Conservation (phyloP, 2,329 filamentous ascomycete species). For the Hypoxylon sp. region DNA sequence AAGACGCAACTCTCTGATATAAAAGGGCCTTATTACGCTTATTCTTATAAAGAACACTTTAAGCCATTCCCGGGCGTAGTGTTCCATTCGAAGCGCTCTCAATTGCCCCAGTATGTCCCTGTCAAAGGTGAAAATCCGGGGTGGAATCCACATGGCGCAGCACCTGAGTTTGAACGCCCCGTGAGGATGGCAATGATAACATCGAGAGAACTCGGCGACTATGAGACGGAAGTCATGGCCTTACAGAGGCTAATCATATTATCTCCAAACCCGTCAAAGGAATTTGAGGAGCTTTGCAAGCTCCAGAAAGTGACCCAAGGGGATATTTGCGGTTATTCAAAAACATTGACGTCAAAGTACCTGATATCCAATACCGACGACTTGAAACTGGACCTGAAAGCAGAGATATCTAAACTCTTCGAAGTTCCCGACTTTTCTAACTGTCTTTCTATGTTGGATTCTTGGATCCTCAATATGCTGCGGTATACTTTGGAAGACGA, state of each 20-base stretch:
- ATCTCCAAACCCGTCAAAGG: conserved; percentile 32
- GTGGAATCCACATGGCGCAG: conserved; percentile 36
- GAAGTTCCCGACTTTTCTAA: neutral
- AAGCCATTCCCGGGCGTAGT: conserved; percentile 25
- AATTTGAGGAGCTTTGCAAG: conserved; percentile 37
- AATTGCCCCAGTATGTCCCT: conserved; percentile 44
- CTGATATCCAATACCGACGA: conserved; percentile 33
- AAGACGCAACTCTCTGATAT: conserved; percentile 40
- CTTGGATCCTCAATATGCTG: conserved; percentile 11
- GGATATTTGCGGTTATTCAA: conserved; percentile 39
- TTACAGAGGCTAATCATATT: conserved; percentile 41
- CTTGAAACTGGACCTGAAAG: conserved; percentile 26
- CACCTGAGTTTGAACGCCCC: conserved; percentile 27
- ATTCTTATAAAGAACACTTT: conserved; percentile 30
- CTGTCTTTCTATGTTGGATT: neutral
- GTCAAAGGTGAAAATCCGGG: conserved; percentile 37
- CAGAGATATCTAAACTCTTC: conserved; percentile 30
- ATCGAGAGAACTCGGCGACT: conserved; percentile 40
- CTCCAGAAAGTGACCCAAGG: conserved; percentile 45
- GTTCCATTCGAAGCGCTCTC: conserved; percentile 22
- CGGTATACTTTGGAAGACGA: conserved; percentile 8
- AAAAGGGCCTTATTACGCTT: conserved; percentile 25
- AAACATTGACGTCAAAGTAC: conserved; percentile 44
- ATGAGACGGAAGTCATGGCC: conserved; percentile 37
- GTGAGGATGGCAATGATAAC: conserved; percentile 35